Conservation (phyloP, 2,329 filamentous ascomycete genomes). For the Fusarium fracticaudum region DNA sequence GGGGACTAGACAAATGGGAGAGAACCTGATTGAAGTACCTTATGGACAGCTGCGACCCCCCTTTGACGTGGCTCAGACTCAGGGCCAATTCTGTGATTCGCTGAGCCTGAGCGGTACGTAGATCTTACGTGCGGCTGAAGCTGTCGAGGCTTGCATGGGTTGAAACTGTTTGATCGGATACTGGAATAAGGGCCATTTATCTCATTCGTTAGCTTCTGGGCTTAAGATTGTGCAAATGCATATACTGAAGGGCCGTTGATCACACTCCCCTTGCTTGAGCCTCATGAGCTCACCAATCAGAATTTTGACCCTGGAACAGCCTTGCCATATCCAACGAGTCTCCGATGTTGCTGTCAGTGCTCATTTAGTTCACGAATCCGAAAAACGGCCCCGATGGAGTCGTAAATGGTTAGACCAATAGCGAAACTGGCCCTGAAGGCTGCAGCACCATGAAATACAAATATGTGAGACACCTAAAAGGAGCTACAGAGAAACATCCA, state of each 20-base stretch:
- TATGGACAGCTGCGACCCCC: accelerated
- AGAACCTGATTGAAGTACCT: background rate
- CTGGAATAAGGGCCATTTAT: background rate
- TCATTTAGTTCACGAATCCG: background rate
- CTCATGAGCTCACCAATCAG: background rate
- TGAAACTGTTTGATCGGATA: background rate
- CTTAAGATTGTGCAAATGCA: background rate
- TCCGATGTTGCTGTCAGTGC: accelerated
- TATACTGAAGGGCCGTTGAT: background rate
- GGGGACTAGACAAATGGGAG: background rate
- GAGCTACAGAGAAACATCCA: background rate
- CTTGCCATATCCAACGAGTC: accelerated
- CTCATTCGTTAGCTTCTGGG: background rate
- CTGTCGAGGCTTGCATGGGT: background rate
- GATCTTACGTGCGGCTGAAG: background rate
- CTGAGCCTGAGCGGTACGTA: background rate
- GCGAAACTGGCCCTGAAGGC: background rate
- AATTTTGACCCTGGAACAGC: background rate
- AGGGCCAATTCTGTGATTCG: conserved; percentile 5
- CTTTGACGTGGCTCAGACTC: background rate
- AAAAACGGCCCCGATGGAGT: background rate
- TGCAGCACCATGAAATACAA: accelerated
- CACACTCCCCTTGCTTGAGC: accelerated
- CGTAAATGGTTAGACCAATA: background rate
- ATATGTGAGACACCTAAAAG: background rate